These are phyloP conservation scores for Suillus brevipes DNA, from an alignment of 768 basidiomycete genomes.

Conservation along the genomic window DNA sequence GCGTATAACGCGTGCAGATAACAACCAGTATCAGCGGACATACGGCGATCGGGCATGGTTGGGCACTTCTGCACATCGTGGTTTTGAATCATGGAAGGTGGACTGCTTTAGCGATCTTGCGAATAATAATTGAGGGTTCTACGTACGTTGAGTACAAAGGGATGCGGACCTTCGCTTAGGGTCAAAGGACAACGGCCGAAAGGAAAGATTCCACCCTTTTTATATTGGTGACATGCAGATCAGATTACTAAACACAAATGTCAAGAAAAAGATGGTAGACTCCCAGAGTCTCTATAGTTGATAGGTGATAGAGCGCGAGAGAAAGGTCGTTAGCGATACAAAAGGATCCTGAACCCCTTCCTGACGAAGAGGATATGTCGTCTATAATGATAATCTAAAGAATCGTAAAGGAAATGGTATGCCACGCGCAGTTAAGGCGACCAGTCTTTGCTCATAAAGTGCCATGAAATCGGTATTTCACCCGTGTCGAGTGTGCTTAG, in stretches of 20 bases:
- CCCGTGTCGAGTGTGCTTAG: slow-evolving; percentile 50
- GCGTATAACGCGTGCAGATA: background rate
- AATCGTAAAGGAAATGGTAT: slow-evolving; percentile 6
- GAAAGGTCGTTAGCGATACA: slow-evolving; percentile 23
- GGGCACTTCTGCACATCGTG: background rate
- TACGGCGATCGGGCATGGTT: background rate
- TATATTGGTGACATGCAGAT: background rate
- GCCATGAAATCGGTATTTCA: slow-evolving; percentile 56
- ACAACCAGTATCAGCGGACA: background rate
- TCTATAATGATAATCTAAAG: slow-evolving; percentile 12
- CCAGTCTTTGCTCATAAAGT: slow-evolving; percentile 54
- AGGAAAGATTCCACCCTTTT: background rate
- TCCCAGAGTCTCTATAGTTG: background rate
- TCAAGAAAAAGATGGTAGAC: background rate
- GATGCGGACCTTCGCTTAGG: background rate
- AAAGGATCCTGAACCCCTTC: slow-evolving; percentile 17
- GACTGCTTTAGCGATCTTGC: background rate
- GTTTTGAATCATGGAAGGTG: background rate
- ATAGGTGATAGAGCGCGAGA: slow-evolving; percentile 7
- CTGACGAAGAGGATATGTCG: slow-evolving; percentile 8
- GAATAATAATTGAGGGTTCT: too few species aligned
- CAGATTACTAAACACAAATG: background rate
- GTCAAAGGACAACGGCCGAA: background rate
- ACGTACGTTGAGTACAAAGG: too few species aligned
- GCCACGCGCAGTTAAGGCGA: slow-evolving; percentile 35